Evolutionary conservation across 2,329 filamentous ascomycete species (phyloP).

Genomic region (Cladophialophora carrionii): DNA sequence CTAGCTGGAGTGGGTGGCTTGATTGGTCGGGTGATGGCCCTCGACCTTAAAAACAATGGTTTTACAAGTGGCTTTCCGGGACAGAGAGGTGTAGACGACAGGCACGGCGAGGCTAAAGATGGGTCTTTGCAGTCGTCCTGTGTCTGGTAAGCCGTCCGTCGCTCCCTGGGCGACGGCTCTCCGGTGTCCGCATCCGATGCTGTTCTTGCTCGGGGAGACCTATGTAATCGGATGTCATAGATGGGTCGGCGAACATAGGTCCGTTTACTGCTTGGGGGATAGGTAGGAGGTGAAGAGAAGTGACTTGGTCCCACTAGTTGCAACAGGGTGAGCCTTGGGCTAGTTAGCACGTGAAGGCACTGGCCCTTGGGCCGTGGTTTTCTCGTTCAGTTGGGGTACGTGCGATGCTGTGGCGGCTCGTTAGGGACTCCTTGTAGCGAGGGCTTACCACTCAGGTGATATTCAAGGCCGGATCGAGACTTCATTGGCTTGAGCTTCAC

Average conservation of each 20-base stretch:
- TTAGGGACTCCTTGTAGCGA: background rate
- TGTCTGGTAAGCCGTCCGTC: background rate
- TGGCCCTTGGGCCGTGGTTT: background rate
- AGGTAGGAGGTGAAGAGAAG: background rate
- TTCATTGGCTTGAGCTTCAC: background rate
- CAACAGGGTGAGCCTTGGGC: background rate
- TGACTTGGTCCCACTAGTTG: background rate
- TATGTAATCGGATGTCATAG: background rate
- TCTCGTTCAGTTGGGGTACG: background rate
- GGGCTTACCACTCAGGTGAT: background rate
- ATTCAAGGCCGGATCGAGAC: background rate
- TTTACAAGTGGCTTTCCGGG: background rate
- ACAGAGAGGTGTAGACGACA: background rate
- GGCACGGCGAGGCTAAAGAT: slow-evolving; percentile 10
- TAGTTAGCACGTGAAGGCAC: background rate
- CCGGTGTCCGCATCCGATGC: background rate
- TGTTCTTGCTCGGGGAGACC: background rate
- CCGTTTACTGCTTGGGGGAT: background rate
- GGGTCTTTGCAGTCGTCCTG: background rate
- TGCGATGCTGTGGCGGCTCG: too few relatives aligned
- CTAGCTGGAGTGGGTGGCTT: background rate
- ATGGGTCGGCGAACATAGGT: background rate
- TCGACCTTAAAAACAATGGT: background rate
- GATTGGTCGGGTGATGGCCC: background rate
- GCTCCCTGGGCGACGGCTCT: too few relatives aligned